Evolutionary conservation across 495 filamentous ascomycete genomes (phyloP), one percentile per base, ranked within the genome.

Genomic region (Penicillium angulare): DNA sequence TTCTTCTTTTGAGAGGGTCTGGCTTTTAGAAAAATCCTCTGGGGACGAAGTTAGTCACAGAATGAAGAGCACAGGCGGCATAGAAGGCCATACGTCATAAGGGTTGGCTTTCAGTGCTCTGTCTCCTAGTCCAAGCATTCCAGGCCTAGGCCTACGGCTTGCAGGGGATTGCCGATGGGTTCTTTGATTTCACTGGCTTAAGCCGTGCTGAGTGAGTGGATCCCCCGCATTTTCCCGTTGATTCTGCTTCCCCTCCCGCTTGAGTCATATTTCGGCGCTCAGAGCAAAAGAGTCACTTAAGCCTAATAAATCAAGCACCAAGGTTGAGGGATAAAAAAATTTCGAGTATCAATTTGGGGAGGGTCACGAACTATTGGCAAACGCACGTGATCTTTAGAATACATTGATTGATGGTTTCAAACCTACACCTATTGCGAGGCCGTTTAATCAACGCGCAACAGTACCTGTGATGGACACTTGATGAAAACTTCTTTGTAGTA

Each of bases 1-100:
- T 27, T 10, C 26, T 27, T 27, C 29, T 46, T 34, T 46, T 29
- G 27, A 46, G 43, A 46, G 3, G 43, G 26, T 20, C 32, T 7
- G 58, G 15, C 49, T 53, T 42, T 49, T 62, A 27, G 44, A 48
- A 58, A 36, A 53, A 49, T 50, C 35, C 35, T 61, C 47, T 61
- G 49, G 49, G 52, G 47, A 52, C 18, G 43, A 50, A 43, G 33
- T 47, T 44, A 43, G 33, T 39, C 46, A 49, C 21, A 40, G 46
- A 27, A 49, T 35, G 48, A 32, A 43, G 48, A 50, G 48, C 48
- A 50, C 39, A 35, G 18, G 27, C 46, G 33, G 44, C 41, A 55
- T 27, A 50, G 46, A 34, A 42, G 18, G 48, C 3, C 1, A 45
- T 10, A 45, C 41, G 49, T 44, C 40, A 52, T 35, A 50, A 42